phyloP scores from a whole-genome alignment of 768 basidiomycete species.

The Pisolithus microcarpus region DNA sequence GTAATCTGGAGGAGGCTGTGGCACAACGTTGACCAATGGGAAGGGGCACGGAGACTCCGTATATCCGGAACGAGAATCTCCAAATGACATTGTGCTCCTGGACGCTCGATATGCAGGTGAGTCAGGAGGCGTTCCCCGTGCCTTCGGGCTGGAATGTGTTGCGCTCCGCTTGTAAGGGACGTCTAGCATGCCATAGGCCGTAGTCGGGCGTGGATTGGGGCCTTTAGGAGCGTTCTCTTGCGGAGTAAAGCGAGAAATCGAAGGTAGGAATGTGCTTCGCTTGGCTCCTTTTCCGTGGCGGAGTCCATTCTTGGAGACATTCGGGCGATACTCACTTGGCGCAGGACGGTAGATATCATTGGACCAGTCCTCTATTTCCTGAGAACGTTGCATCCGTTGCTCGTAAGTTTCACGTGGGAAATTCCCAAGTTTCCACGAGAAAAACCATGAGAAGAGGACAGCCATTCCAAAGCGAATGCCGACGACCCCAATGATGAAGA shows the following conservation, averaged over 20 bases:
- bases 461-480: constrained; percentile 94
- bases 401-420: constrained; percentile 91
- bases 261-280: constrained; percentile 58
- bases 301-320: constrained; percentile 68
- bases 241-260: constrained; percentile 69
- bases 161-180: constrained; percentile 56
- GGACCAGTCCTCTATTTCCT: constrained; percentile 94
- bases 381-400: constrained; percentile 81
- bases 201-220: constrained; percentile 46
- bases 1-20: constrained; percentile 84
- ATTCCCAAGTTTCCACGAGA: constrained; percentile 89
- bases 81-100: constrained; percentile 75
- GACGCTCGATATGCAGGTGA: constrained; percentile 66
- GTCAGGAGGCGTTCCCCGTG: constrained; percentile 65
- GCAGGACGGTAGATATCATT: constrained; percentile 93
- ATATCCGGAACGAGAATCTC: constrained; percentile 45
- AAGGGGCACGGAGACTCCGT: constrained; percentile 80
- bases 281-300: constrained; percentile 42
- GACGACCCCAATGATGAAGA: constrained; percentile 97
- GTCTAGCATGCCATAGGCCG: constrained; percentile 63
- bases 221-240: constrained; percentile 53
- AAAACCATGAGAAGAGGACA: constrained; percentile 96
- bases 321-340: constrained; percentile 85
- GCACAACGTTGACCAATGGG: constrained; percentile 84
- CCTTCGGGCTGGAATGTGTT: constrained; percentile 36